Base-by-base conservation (phyloP, 2,329 filamentous ascomycete genomes). In the Fusarium sp. region DNA sequence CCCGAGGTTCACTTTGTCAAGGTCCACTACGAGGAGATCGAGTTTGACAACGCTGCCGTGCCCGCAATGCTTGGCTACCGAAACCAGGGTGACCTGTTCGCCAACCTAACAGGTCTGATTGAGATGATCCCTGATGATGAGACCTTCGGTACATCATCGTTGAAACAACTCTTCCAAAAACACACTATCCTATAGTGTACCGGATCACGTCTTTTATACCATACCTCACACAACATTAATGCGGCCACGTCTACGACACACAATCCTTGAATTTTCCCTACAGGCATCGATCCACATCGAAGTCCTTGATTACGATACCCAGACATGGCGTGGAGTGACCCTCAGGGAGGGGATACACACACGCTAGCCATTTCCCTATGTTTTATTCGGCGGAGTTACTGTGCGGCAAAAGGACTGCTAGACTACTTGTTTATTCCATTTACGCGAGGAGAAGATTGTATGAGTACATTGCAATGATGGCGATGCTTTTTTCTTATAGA, bases 11-110 rank as follows among this genome's bases (percentile, higher is more conserved):
- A 92, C 76, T 98, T 99, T 77, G 87, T 98, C 81, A 97, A 95
- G 81, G 87, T 98, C 47, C 91, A 97, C 80, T 93, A 93, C 77
- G 90, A 92, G 66, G 94, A 97, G 61, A 97, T 97, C 37, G 94
- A 98, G 78, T 97, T 98, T 84, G 93, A 97, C 77, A 89, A 92
- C 61, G 92, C 94, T 33, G 91, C 91, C 45, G 92, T 97, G 3
- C 96, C 96, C 1, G 93, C 96, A 6, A 84, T 98, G 37, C 84
- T 98, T 49, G 95, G 92, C 12, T 99, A 99, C 83, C 90, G 90
- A 61, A 92, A 91, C 74, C 88, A 91, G 76, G 94, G 94, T 54
- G 94, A 98, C 69, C 89, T 97, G 69, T 94, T 98, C 73, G 92
- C 93, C 69, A 97, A 94, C 74, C 83, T 98, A 53, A 92, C 96